Evolutionary conservation across 1,284 basidiomycete species (phyloP), one percentile per base, ranked within the genome.

Genomic region (Singerocomus inundabilis): DNA sequence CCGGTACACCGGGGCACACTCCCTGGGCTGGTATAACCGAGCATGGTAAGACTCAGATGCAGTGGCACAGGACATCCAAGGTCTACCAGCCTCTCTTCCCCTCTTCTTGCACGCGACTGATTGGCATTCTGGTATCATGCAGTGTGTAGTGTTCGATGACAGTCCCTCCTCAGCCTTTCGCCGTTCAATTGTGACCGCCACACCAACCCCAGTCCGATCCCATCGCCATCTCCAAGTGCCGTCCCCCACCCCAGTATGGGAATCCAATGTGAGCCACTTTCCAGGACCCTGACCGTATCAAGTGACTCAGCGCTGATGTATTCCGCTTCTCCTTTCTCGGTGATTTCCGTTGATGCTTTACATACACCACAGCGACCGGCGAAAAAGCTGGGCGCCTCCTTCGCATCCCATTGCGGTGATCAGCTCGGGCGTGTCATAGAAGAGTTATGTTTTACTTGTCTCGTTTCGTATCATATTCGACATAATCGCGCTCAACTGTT

Each of bases 201-300:
- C 49, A n/a, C 41, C 54, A 5, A 21, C 21, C 3, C 15, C 54
- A 24, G 25, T 16, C 32, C 24, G 31, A 18, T 39, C 3, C 7
- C 42, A 39, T 21, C 32, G 38, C 1, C 57, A 56, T n/a, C 62
- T 61, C 36, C 52, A 51, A 34, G 56, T 57, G 12, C 56, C 60
- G 3, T 63, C 52, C 6, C 52, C 62, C 10, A 6, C 39, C 7
- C 28, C 50, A 7, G 12, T 42, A 35, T 39, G 53, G 57, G 60
- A 62, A 18, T 31, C 35, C 4, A 44, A 48, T 16, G 58, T 53
- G 38, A 37, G 58, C 24, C n/a, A n/a, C n/a, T n/a, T n/a, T n/a
- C n/a, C n/a, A n/a, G n/a, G n/a, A n/a, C n/a, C n/a, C n/a, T n/a
- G n/a, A n/a, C n/a, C n/a, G n/a, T n/a, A n/a, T n/a, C n/a, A n/a